Evolutionary conservation across 441 rosid genomes (phyloP).

Genomic region (Dalechampia spathulata): DNA sequence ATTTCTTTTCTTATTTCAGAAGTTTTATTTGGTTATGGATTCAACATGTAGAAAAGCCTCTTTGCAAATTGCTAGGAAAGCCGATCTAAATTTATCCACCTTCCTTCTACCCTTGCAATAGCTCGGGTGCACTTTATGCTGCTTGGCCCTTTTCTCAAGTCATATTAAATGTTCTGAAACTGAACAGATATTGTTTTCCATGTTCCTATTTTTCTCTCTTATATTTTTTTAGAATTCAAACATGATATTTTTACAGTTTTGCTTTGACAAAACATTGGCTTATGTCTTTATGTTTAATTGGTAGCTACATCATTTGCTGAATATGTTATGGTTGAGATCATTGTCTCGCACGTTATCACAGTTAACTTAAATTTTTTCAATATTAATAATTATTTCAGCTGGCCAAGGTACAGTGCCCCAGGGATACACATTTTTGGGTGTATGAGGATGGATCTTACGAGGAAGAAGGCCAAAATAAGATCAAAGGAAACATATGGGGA

Average conservation of each 20-base stretch:
- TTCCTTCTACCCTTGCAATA: too few relatives aligned
- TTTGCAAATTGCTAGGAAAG: too few relatives aligned
- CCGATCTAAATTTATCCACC: too few relatives aligned
- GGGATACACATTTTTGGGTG: slow-evolving; percentile 42
- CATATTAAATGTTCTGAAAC: neutral
- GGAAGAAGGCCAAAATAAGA: slow-evolving; percentile 45
- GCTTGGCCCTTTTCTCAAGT: neutral
- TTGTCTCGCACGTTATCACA: neutral
- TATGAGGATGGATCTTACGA: slow-evolving; percentile 43
- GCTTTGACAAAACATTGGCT: slow-evolving; percentile 1
- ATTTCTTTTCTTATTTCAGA: neutral
- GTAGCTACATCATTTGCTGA: neutral
- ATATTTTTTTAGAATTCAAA: neutral
- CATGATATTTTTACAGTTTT: neutral
- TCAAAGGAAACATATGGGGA: slow-evolving; percentile 40
- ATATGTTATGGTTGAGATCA: neutral
- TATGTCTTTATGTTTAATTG: neutral
- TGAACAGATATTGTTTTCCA: neutral
- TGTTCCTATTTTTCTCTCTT: neutral
- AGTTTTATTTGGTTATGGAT: neutral
- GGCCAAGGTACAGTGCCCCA: slow-evolving; percentile 38
- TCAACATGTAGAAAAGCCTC: too few relatives aligned
- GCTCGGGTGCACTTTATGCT: too few relatives aligned
- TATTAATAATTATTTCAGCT: slow-evolving; percentile 25
- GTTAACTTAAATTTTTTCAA: neutral